Percentiles rank a stretch among this genome's conserved stretches.
Conservation (phyloP, 192 early-diverging fungal genomes). For the Linnemannia schmuckeri region DNA sequence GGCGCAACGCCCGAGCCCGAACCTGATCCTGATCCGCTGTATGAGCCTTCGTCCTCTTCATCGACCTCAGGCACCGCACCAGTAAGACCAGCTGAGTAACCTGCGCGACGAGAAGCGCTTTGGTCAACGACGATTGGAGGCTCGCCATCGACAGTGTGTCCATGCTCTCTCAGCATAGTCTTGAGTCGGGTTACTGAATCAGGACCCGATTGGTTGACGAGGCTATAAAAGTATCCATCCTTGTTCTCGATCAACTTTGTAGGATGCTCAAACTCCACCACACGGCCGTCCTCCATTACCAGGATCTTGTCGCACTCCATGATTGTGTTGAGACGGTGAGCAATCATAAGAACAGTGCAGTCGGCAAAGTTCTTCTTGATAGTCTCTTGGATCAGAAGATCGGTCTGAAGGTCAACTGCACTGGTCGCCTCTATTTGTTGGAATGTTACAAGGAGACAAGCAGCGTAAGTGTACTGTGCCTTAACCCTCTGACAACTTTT, state of each 20-base stretch:
- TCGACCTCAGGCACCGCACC: background rate
- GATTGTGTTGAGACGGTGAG: constrained; percentile 71
- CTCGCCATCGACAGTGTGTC: constrained; percentile 32
- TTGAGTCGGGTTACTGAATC: constrained; percentile 48
- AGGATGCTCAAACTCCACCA: constrained; percentile 60
- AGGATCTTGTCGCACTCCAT: constrained; percentile 69
- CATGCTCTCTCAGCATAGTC: constrained; percentile 48
- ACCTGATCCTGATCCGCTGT: background rate
- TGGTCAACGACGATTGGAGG: constrained; percentile 19
- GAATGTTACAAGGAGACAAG: background rate
- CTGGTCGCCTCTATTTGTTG: constrained; percentile 65
- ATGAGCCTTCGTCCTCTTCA: constrained; percentile 14
- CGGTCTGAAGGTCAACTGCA: constrained; percentile 65
- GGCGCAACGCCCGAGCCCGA: background rate
- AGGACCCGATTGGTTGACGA: constrained; percentile 53
- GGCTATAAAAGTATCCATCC: constrained; percentile 55
- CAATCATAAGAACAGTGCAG: constrained; percentile 76
- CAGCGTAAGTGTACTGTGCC: background rate
- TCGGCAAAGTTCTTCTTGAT: constrained; percentile 66
- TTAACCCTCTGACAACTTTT: background rate
- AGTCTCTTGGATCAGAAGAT: constrained; percentile 60
- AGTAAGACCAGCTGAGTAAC: background rate
- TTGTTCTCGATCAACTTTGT: constrained; percentile 52
- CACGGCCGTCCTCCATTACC: constrained; percentile 63
- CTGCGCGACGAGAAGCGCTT: background rate